Evolutionary conservation across 2,329 filamentous ascomycete species (phyloP).

Genomic region (Xylaria sp.): DNA sequence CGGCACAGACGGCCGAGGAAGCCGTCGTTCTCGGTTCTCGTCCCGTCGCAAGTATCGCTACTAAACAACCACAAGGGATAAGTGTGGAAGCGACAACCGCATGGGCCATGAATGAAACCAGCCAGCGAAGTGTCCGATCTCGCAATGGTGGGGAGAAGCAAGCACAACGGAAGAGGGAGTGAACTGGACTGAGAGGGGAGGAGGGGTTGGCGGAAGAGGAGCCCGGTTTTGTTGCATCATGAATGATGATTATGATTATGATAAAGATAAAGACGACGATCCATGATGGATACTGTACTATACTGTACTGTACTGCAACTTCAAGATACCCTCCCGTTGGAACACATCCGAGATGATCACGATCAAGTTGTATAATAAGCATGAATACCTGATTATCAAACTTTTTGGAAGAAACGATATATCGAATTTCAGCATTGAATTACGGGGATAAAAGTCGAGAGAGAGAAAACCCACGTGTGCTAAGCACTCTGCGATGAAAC

Average conservation of each 20-base stretch:
- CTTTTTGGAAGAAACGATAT: neutral
- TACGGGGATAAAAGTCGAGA: neutral
- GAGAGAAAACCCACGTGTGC: slow-evolving; percentile 3
- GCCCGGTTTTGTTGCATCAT: neutral
- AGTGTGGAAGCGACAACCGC: too few species aligned
- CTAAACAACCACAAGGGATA: slow-evolving; percentile 5
- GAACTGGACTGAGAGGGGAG: neutral
- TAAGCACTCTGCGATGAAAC: neutral
- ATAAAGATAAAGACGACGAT: slow-evolving; percentile 8
- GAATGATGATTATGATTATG: neutral
- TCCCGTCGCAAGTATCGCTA: slow-evolving; percentile 34
- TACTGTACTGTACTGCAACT: slow-evolving; percentile 17
- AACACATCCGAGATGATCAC: neutral
- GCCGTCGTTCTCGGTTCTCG: slow-evolving; percentile 49
- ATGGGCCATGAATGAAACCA: too few species aligned
- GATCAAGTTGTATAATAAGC: neutral
- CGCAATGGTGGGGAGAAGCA: neutral
- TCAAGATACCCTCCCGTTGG: slow-evolving; percentile 27
- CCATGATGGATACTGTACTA: slow-evolving; percentile 11
- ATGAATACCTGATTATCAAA: neutral
- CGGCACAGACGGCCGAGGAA: slow-evolving; percentile 76
- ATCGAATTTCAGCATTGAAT: neutral
- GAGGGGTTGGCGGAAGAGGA: neutral
- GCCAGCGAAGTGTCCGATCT: neutral
- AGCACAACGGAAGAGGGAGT: neutral